phyloP scores from a whole-genome alignment of 2,329 filamentous ascomycete genomes.

The Aspergillus sclerotialis region DNA sequence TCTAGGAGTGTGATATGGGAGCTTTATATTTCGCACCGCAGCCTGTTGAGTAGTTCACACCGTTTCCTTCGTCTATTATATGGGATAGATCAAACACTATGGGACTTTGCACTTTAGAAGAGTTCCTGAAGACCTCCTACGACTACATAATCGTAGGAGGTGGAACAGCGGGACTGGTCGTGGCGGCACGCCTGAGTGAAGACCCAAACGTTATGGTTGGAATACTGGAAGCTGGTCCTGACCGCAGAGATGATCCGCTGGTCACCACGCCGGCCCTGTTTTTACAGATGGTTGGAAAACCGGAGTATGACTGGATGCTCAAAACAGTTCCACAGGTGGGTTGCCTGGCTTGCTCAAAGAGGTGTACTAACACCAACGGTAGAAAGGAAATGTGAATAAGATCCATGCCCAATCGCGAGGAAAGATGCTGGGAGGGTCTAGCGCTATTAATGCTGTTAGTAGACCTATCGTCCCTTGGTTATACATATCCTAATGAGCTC shows the following conservation, averaged over 20 bases:
- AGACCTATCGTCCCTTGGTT: conserved; percentile 1
- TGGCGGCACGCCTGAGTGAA: conserved; percentile 37
- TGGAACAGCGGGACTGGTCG: conserved; percentile 45
- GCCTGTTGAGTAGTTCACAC: too few relatives aligned
- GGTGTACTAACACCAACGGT: not conserved
- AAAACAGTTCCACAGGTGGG: conserved; percentile 7
- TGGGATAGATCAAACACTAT: too few relatives aligned
- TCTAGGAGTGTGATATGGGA: too few relatives aligned
- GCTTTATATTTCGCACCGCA: too few relatives aligned
- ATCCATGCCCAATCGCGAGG: conserved; percentile 8
- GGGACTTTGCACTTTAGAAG: not conserved
- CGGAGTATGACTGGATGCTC: conserved; percentile 8
- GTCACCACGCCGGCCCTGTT: conserved; percentile 3
- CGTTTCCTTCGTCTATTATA: too few relatives aligned
- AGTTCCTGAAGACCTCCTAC: not conserved
- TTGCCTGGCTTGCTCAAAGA: too few relatives aligned
- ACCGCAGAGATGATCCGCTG: conserved; percentile 5
- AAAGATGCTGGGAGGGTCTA: conserved; percentile 12
- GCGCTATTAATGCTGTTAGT: conserved; percentile 8
- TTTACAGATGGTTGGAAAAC: conserved; percentile 3
- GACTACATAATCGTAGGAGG: conserved; percentile 43
- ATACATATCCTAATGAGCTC: conserved; percentile 20
- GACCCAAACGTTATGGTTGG: conserved; percentile 32
- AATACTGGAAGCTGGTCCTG: conserved; percentile 37
- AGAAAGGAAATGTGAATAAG: conserved; percentile 5